These are phyloP conservation scores for Daldinia childiae DNA, from an alignment of 495 filamentous ascomycete genomes.

Conservation along the genomic window DNA sequence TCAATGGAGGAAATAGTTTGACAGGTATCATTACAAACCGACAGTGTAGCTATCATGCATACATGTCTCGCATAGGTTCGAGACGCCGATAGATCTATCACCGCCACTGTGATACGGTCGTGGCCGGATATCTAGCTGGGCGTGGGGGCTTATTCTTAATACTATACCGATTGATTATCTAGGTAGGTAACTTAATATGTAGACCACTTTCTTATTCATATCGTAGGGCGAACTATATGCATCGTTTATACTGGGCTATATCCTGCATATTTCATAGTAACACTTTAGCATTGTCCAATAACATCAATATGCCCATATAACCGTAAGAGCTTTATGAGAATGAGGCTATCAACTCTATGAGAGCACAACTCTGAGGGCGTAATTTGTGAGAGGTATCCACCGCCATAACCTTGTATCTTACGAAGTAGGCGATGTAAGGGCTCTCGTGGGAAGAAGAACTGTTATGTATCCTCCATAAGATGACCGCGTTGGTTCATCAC, in stretches of 20 bases:
- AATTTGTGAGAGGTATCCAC: background rate
- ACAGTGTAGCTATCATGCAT: background rate
- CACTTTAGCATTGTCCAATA: background rate
- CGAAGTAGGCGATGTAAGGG: background rate
- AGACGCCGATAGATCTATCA: constrained; percentile 17
- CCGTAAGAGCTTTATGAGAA: background rate
- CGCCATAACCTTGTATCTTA: background rate
- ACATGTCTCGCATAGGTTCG: constrained; percentile 5
- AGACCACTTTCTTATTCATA: constrained; percentile 2
- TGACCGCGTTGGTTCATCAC: constrained; percentile 14
- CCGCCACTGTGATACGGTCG: background rate
- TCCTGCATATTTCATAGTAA: background rate
- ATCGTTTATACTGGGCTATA: background rate
- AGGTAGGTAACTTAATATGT: background rate
- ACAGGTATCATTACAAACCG: background rate
- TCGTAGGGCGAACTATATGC: background rate
- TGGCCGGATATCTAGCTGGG: constrained; percentile 13
- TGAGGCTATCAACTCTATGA: background rate
- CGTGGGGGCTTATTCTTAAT: constrained; percentile 28
- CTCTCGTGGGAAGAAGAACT: background rate
- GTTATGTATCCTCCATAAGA: background rate
- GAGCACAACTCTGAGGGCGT: background rate
- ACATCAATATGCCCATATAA: background rate
- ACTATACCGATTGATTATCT: constrained; percentile 7
- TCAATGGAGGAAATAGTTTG: background rate